Conservation (phyloP, 2,329 filamentous ascomycete genomes). For the Elsinoe batatas region DNA sequence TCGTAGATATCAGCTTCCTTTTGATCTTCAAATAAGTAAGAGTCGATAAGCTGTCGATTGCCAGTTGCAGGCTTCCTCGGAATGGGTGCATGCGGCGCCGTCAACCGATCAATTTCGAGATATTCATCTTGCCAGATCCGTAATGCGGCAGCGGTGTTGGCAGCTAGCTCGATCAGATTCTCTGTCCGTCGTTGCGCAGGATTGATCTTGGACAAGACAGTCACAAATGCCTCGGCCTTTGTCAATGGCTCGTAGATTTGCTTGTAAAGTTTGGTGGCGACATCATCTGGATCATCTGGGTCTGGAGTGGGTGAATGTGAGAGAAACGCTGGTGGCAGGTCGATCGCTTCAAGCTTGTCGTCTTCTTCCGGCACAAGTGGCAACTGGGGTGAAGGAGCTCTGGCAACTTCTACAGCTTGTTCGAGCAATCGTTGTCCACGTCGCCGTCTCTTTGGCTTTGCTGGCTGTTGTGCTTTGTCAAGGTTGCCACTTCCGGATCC, state of each 20-base stretch:
- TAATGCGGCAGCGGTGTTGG: slow-evolving; percentile 44
- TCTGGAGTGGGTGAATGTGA: slow-evolving; percentile 15
- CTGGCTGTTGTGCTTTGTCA: background rate
- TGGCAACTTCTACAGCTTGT: slow-evolving; percentile 14
- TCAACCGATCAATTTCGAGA: slow-evolving; percentile 44
- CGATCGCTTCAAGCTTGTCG: slow-evolving; percentile 24
- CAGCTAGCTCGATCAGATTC: slow-evolving; percentile 46
- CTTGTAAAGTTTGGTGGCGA: slow-evolving; percentile 34
- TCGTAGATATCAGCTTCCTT: slow-evolving; percentile 53
- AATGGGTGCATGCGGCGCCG: slow-evolving; percentile 41
- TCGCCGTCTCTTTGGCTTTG: slow-evolving; percentile 1
- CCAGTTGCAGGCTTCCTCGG: slow-evolving; percentile 44
- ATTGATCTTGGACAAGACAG: slow-evolving; percentile 34
- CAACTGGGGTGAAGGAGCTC: slow-evolving; percentile 25
- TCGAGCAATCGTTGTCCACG: slow-evolving; percentile 7
- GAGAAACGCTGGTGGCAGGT: slow-evolving; percentile 18
- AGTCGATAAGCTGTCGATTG: slow-evolving; percentile 36
- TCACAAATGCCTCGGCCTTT: slow-evolving; percentile 33
- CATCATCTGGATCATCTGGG: slow-evolving; percentile 22
- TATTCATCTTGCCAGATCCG: slow-evolving; percentile 51
- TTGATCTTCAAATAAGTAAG: slow-evolving; percentile 46
- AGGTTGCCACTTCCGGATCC: background rate
- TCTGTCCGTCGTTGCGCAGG: slow-evolving; percentile 37
- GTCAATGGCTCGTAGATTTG: slow-evolving; percentile 33
- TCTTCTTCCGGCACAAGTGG: slow-evolving; percentile 24